Conservation (phyloP, 495 filamentous ascomycete genomes). For the Barbatosphaeria neglecta region DNA sequence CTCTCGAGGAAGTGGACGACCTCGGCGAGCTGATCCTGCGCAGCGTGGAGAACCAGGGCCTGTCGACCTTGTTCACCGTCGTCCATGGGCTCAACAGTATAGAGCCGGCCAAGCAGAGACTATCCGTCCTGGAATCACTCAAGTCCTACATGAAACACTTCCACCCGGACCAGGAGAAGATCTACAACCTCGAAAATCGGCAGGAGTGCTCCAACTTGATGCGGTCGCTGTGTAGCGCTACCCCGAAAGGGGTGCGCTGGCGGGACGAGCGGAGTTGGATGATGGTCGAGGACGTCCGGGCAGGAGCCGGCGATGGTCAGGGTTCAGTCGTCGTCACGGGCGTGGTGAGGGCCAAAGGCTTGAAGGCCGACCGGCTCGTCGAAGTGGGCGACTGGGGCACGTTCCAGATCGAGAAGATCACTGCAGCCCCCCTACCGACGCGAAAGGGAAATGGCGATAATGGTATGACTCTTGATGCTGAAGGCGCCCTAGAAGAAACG, state of each 20-base stretch:
- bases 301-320: conserved; percentile 42
- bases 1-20: conserved; percentile 70
- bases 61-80: conserved; percentile 71
- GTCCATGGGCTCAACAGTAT: conserved; percentile 70
- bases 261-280: conserved; percentile 92
- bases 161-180: conserved; percentile 77
- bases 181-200: conserved; percentile 70
- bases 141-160: conserved; percentile 89
- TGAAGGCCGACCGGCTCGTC: conserved; percentile 82
- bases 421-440: conserved; percentile 48
- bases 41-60: conserved; percentile 82
- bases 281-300: conserved; percentile 71
- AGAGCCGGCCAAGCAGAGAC: conserved; percentile 63
- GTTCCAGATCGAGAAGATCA: conserved; percentile 86
- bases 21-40: conserved; percentile 71
- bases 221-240: conserved; percentile 77
- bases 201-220: conserved; percentile 86
- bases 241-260: conserved; percentile 86
- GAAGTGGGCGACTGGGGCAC: conserved; percentile 92
- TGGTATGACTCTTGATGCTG: conserved; percentile 56
- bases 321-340: conserved; percentile 67
- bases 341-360: conserved; percentile 69
- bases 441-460: conserved; percentile 49
- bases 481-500: conserved; percentile 29
- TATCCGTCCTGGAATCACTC: conserved; percentile 64